Percentiles rank a stretch among this genome's conserved stretches.
phyloP scores from a whole-genome alignment of 2,329 filamentous ascomycete genomes.

The Colletotrichum shisoi region DNA sequence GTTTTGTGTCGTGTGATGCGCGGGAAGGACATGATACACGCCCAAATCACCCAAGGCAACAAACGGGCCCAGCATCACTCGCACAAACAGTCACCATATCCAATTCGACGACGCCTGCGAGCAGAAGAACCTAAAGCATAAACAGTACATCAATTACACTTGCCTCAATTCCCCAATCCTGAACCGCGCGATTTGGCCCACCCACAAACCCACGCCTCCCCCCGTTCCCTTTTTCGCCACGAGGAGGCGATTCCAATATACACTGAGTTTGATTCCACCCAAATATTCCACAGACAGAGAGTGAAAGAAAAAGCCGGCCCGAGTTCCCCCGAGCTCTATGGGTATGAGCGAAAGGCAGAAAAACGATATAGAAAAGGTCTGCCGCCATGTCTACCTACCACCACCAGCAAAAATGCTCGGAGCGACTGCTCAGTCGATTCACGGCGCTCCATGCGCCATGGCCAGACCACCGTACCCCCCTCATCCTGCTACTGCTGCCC shows the following conservation, averaged over 20 bases:
- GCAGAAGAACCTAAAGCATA: conserved; percentile 18
- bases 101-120: conserved; percentile 13
- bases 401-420: conserved; percentile 6
- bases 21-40: too few relatives aligned
- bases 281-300: conserved; percentile 30
- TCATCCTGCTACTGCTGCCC: neutral
- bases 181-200: conserved; percentile 11
- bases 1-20: too few relatives aligned
- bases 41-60: neutral
- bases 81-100: conserved; percentile 12
- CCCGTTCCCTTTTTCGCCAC: neutral
- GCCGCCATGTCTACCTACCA: conserved; percentile 31
- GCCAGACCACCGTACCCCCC: neutral
- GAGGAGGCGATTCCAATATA: conserved; percentile 30
- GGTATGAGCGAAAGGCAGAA: conserved; percentile 39
- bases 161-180: conserved; percentile 22
- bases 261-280: conserved; percentile 34
- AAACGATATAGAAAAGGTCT: conserved; percentile 32
- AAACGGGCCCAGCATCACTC: neutral
- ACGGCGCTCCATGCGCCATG: neutral
- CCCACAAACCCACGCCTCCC: neutral
- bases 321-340: conserved; percentile 35
- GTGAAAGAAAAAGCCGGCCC: conserved; percentile 38
- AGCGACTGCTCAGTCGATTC: conserved; percentile 3
- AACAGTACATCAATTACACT: conserved; percentile 32